phyloP scores from a whole-genome alignment of 208 protist species.

The Porcisia hertigi region DNA sequence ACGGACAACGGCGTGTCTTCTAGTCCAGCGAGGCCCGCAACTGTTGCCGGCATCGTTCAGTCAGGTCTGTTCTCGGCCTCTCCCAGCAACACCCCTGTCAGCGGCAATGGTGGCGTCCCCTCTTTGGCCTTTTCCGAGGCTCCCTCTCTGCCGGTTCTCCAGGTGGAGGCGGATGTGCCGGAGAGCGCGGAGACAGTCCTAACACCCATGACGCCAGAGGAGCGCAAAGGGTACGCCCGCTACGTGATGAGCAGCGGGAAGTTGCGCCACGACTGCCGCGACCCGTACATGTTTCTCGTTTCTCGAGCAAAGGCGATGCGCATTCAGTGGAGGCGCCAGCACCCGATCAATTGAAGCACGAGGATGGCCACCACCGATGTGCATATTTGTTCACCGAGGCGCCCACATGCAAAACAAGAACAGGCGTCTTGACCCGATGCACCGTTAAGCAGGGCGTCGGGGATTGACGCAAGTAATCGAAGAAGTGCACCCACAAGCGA shows the following conservation, averaged over 20 bases:
- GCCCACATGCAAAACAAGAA: not conserved
- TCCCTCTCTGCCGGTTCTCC: slow-evolving; percentile 27
- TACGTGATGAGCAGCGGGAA: slow-evolving; percentile 82
- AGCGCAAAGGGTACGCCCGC: slow-evolving; percentile 49
- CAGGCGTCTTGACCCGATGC: too few relatives aligned
- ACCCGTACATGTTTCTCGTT: slow-evolving; percentile 73
- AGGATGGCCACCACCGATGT: not conserved
- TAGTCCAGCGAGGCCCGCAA: not conserved
- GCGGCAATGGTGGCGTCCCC: slow-evolving; percentile 13
- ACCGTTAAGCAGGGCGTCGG: too few relatives aligned
- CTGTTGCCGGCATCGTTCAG: not conserved
- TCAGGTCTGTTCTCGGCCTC: not conserved
- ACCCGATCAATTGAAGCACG: slow-evolving; percentile 11
- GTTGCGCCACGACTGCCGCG: slow-evolving; percentile 74
- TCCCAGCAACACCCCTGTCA: not conserved
- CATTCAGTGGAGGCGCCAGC: slow-evolving; percentile 29
- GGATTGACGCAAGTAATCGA: too few relatives aligned
- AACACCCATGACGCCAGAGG: slow-evolving; percentile 34
- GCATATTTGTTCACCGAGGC: not conserved
- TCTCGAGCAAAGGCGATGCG: slow-evolving; percentile 44
- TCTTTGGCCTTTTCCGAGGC: slow-evolving; percentile 17
- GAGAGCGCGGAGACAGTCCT: slow-evolving; percentile 9
- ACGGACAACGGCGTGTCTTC: not conserved
- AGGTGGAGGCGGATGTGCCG: slow-evolving; percentile 13
- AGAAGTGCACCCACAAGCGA: too few relatives aligned